Evolutionary conservation across 2,329 filamentous ascomycete genomes (phyloP).

Genomic region (Penicillium sp.): DNA sequence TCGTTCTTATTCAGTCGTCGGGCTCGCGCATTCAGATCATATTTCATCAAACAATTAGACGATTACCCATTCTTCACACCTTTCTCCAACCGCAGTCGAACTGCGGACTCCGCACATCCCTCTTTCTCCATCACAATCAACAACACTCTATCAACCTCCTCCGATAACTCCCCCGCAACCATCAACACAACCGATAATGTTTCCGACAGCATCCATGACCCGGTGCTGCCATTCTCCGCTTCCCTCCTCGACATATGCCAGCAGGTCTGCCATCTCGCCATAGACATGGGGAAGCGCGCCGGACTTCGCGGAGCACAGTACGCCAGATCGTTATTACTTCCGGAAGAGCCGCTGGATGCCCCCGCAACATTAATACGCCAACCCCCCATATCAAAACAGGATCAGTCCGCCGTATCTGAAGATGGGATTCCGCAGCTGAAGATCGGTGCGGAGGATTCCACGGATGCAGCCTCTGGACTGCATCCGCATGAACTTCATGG

Average conservation of each 20-base stretch:
- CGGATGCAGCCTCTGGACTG: conserved; percentile 24
- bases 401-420: neutral
- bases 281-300: conserved; percentile 13
- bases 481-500: conserved; percentile 31
- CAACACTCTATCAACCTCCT: conserved; percentile 10
- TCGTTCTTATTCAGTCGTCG: conserved; percentile 28
- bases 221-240: conserved; percentile 9
- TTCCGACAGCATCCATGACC: neutral
- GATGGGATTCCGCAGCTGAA: conserved; percentile 9
- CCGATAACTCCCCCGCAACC: conserved; percentile 3
- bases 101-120: conserved; percentile 4
- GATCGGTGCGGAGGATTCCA: conserved; percentile 21
- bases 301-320: conserved; percentile 3
- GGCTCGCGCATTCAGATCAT: conserved; percentile 31
- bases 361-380: neutral
- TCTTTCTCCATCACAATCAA: conserved; percentile 14
- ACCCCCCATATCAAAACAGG: conserved; percentile 3
- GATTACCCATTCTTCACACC: conserved; percentile 25
- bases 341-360: neutral
- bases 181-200: conserved; percentile 1
- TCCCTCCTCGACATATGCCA: conserved; percentile 28
- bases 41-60: conserved; percentile 30
- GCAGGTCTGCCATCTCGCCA: conserved; percentile 31
- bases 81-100: conserved; percentile 20
- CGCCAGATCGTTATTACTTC: conserved; percentile 2